phyloP scores from a whole-genome alignment of 495 filamentous ascomycete species.

The Lasiosphaeria hispida region DNA sequence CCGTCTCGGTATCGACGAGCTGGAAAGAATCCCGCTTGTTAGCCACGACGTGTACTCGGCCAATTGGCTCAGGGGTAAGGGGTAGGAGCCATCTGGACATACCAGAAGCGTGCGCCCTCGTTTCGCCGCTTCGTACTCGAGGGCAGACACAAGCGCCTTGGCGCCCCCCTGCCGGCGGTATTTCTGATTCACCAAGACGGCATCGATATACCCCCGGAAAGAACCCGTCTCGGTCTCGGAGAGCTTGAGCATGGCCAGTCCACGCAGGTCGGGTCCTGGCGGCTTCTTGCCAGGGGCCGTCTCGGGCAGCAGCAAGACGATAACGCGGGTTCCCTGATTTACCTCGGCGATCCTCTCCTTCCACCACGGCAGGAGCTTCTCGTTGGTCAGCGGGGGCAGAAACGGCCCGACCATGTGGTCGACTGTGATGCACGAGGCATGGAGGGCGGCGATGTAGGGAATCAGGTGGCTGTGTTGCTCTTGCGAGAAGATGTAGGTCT shows the following conservation, averaged over 20 bases:
- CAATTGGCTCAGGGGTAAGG: background rate
- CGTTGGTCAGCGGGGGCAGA: slow-evolving; percentile 36
- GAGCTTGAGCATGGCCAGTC: slow-evolving; percentile 38
- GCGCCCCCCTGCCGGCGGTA: slow-evolving; percentile 33
- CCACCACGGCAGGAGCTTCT: slow-evolving; percentile 41
- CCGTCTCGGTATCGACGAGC: slow-evolving; percentile 37
- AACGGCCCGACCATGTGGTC: slow-evolving; percentile 41
- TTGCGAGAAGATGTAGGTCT: slow-evolving; percentile 33
- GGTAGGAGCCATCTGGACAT: slow-evolving; percentile 6
- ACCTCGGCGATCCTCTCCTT: slow-evolving; percentile 37
- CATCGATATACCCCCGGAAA: slow-evolving; percentile 38
- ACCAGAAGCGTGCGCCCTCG: slow-evolving; percentile 39
- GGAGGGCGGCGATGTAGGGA: slow-evolving; percentile 41
- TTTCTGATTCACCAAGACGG: slow-evolving; percentile 35
- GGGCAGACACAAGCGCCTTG: slow-evolving; percentile 28
- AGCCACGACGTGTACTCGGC: background rate
- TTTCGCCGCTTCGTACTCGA: slow-evolving; percentile 37
- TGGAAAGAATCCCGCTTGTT: slow-evolving; percentile 7
- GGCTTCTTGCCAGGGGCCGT: slow-evolving; percentile 24
- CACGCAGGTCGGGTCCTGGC: slow-evolving; percentile 33
- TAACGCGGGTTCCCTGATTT: slow-evolving; percentile 29
- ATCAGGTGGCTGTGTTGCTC: slow-evolving; percentile 33
- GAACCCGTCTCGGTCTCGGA: slow-evolving; percentile 35
- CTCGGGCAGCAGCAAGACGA: slow-evolving; percentile 34
- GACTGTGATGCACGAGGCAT: slow-evolving; percentile 38